Conservation (phyloP, 1,139 yeast genomes). For the Pichia sp. region DNA sequence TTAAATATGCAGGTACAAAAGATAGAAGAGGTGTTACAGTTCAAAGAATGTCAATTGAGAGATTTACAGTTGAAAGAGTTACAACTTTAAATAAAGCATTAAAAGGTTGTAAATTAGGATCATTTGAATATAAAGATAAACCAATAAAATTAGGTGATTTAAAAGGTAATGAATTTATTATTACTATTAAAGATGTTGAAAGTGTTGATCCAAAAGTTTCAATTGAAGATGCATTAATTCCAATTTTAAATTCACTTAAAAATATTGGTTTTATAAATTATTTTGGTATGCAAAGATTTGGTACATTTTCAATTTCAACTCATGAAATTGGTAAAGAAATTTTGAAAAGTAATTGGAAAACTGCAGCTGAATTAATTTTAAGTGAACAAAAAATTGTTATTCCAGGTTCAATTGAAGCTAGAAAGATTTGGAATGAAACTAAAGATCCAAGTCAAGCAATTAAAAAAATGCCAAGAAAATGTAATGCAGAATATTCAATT, state of each 20-base stretch:
- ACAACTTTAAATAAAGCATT: conserved; percentile 69
- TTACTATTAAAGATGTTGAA: conserved; percentile 70
- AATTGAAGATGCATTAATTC: conserved; percentile 40
- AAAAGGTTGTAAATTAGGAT: conserved; percentile 70
- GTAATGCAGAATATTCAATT: conserved; percentile 78
- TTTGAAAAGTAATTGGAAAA: conserved; percentile 69
- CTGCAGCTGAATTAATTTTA: conserved; percentile 69
- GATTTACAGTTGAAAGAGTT: conserved; percentile 72
- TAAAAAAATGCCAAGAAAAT: conserved; percentile 74
- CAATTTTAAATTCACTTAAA: conserved; percentile 53
- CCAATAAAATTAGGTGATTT: conserved; percentile 75
- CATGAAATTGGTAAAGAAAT: conserved; percentile 76
- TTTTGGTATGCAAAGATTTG: conserved; percentile 96
- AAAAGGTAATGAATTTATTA: conserved; percentile 79
- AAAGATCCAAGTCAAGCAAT: conserved; percentile 60
- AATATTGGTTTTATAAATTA: conserved; percentile 82
- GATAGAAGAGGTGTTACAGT: conserved; percentile 96
- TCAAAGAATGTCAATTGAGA: conserved; percentile 69
- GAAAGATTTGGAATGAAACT: conserved; percentile 76
- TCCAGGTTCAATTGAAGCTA: conserved; percentile 77
- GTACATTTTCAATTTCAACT: conserved; percentile 89
- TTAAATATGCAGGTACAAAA: conserved; percentile 90
- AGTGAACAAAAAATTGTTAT: conserved; percentile 80
- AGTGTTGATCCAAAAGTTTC: conserved; percentile 30
- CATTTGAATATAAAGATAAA: conserved; percentile 60